A percentile compares a stretch with the other conserved stretches of the same genome.
Conservation (phyloP, 768 basidiomycete genomes). For the Suillus hirtellus region DNA sequence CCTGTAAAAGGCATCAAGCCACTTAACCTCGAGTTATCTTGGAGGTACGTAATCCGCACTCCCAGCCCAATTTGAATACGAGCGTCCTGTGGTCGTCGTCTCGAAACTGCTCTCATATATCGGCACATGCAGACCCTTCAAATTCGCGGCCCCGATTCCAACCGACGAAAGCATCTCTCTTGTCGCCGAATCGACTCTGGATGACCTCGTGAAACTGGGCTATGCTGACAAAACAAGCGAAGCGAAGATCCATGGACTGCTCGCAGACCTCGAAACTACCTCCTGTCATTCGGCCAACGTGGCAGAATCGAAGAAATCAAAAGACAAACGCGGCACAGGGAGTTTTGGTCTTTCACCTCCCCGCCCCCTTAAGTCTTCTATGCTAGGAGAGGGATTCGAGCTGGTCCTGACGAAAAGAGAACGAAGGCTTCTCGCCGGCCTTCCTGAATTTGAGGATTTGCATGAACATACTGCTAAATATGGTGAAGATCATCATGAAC, state of each 20-base stretch:
- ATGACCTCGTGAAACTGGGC: slow-evolving; percentile 15
- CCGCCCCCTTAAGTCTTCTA: slow-evolving; percentile 1
- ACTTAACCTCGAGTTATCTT: slow-evolving; percentile 60
- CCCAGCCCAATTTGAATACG: not conserved
- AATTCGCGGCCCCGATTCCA: slow-evolving; percentile 35
- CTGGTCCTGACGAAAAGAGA: slow-evolving; percentile 30
- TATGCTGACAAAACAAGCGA: slow-evolving; percentile 8
- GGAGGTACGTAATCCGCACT: slow-evolving; percentile 50
- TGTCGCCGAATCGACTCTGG: slow-evolving; percentile 17
- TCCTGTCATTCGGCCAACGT: not conserved
- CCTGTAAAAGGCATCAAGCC: slow-evolving; percentile 60
- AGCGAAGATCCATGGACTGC: not conserved
- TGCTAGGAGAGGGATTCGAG: slow-evolving; percentile 11
- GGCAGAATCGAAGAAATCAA: not conserved
- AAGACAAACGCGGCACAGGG: slow-evolving; percentile 21
- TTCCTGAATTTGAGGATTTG: slow-evolving; percentile 7
- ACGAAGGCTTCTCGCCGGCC: slow-evolving; percentile 19
- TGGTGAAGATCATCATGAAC: not conserved
- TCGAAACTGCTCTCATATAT: slow-evolving; percentile 1
- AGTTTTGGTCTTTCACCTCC: slow-evolving; percentile 28
- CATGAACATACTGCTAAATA: not conserved
- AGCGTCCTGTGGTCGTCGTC: slow-evolving; percentile 1
- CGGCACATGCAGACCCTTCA: slow-evolving; percentile 46
- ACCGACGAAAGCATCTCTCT: slow-evolving; percentile 33
- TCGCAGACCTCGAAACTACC: not conserved